These are phyloP conservation scores for Acrocalymma vagum DNA, from an alignment of 2,329 filamentous ascomycete species.

Conservation along the genomic window DNA sequence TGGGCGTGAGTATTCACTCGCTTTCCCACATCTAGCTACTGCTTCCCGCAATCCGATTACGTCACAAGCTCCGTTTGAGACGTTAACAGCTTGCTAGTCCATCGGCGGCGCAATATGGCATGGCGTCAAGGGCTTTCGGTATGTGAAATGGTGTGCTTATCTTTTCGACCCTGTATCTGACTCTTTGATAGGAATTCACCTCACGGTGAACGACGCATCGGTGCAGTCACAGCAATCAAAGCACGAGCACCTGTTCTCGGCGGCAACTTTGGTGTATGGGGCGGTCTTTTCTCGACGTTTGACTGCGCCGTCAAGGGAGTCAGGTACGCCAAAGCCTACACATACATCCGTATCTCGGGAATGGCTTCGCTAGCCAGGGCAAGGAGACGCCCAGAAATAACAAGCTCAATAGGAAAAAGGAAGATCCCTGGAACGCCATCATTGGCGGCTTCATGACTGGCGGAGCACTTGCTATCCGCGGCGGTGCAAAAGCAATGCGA, in stretches of 20 bases:
- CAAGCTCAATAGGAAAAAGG: conserved; percentile 70
- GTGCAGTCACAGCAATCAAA: conserved; percentile 92
- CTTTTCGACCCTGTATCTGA: background rate
- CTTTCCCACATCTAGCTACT: no score
- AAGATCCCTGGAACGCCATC: conserved; percentile 96
- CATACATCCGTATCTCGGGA: background rate
- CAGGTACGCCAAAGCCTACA: conserved; percentile 3
- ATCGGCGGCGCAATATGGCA: conserved; percentile 75
- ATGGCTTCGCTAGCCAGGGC: no score
- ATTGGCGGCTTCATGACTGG: conserved; percentile 91
- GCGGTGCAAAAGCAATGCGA: conserved; percentile 85
- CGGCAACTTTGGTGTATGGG: conserved; percentile 97
- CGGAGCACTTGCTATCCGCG: conserved; percentile 86
- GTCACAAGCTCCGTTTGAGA: conserved; percentile 11
- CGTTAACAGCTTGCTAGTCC: conserved; percentile 28
- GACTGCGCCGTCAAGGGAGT: conserved; percentile 93
- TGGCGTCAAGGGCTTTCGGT: conserved; percentile 78
- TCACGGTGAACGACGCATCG: conserved; percentile 91
- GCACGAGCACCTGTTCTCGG: conserved; percentile 92
- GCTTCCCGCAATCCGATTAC: no score
- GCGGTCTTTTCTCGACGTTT: conserved; percentile 90
- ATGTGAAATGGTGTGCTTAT: background rate
- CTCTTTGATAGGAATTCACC: conserved; percentile 37
- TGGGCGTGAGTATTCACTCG: conserved; percentile 83
- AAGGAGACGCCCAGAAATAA: no score